These are phyloP conservation scores for Vanrija humicola DNA, from an alignment of 1,284 basidiomycete species.

Conservation along the genomic window DNA sequence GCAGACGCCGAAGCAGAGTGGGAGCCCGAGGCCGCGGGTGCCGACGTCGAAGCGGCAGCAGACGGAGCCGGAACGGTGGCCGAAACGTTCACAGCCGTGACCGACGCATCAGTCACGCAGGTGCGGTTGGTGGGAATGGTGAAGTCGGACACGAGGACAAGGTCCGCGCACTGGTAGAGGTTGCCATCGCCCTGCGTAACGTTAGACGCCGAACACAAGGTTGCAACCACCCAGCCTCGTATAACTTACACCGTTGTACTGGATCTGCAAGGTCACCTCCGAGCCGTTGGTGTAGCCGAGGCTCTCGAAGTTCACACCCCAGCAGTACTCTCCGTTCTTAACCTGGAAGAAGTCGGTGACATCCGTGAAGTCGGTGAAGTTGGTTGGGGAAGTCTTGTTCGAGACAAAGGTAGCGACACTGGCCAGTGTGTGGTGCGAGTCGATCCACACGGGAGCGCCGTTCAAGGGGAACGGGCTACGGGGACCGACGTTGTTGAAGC, in stretches of 20 bases:
- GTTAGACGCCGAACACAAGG: neutral
- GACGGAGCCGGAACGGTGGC: conserved; percentile 1
- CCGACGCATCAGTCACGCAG: conserved; percentile 41
- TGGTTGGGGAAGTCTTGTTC: conserved; percentile 56
- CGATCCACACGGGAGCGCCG: conserved; percentile 42
- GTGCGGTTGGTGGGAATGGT: conserved; percentile 52
- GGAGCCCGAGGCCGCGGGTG: neutral
- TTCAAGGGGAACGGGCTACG: conserved; percentile 64
- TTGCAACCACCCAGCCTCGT: neutral
- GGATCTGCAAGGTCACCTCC: conserved; percentile 35
- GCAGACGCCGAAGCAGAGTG: neutral
- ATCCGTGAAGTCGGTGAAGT: conserved; percentile 58
- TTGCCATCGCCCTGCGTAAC: conserved; percentile 62
- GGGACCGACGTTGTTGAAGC: conserved; percentile 47
- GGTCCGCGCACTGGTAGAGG: conserved; percentile 71
- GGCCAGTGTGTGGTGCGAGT: conserved; percentile 31
- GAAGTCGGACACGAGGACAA: conserved; percentile 59
- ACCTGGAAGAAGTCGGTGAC: conserved; percentile 56
- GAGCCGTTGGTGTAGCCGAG: conserved; percentile 53
- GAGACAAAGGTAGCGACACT: conserved; percentile 57
- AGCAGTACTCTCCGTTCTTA: conserved; percentile 58
- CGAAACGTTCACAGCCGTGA: conserved; percentile 1
- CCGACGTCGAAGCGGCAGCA: conserved; percentile 6
- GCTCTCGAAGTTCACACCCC: conserved; percentile 57
- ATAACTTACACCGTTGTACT: conserved; percentile 35